A percentile compares a stretch with the other conserved stretches of the same genome.
These are phyloP conservation scores for Nitzschia inconspicua DNA, from an alignment of 108 stramenopile species.

Conservation along the genomic window DNA sequence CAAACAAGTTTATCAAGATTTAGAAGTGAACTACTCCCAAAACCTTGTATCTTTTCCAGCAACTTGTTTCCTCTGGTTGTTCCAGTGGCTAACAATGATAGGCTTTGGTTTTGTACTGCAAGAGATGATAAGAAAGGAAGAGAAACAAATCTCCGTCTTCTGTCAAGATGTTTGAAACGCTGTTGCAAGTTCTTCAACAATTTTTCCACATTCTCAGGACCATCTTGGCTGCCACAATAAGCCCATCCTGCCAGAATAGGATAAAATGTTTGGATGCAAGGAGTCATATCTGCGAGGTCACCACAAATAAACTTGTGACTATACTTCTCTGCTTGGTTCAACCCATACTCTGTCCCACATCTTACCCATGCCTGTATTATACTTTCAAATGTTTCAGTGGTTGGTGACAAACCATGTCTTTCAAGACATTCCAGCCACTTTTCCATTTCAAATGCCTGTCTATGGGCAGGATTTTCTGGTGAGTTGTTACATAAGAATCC, in stretches of 20 bases:
- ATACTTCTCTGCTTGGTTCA: constrained; percentile 47
- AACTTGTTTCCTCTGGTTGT: background rate
- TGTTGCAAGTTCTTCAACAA: constrained; percentile 35
- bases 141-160: too few species aligned
- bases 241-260: constrained; percentile 73
- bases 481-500: constrained; percentile 32
- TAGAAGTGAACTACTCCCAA: background rate
- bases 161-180: constrained; percentile 7
- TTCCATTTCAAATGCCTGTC: constrained; percentile 46
- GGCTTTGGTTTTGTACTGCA: too few species aligned
- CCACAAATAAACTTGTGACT: constrained; percentile 17
- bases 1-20: background rate
- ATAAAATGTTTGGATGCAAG: constrained; percentile 53
- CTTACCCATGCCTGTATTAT: constrained; percentile 73
- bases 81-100: background rate
- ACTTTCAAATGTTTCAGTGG: constrained; percentile 65
- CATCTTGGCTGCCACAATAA: constrained; percentile 40
- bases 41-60: background rate
- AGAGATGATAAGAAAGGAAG: too few species aligned
- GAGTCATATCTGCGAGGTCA: background rate
- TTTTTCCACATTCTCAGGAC: constrained; percentile 45
- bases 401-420: constrained; percentile 23
- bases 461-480: constrained; percentile 10
- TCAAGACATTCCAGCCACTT: constrained; percentile 53
- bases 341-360: constrained; percentile 56